These are phyloP conservation scores for Alectoria sarmentosa DNA, from an alignment of 495 filamentous ascomycete genomes.

Conservation along the genomic window DNA sequence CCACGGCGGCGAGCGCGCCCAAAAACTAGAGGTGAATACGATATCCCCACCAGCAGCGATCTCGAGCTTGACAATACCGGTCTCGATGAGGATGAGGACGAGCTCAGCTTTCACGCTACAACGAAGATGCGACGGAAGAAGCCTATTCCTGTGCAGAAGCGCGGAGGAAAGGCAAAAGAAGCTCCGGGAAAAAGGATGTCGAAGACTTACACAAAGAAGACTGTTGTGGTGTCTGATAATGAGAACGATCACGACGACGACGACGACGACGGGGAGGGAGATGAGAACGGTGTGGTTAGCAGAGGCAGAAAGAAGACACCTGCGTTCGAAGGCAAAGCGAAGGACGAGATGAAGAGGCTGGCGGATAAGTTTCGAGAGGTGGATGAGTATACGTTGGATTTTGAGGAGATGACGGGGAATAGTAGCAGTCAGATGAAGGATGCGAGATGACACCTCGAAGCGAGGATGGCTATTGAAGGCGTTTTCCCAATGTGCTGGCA, in stretches of 20 bases:
- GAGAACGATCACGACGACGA: slow-evolving; percentile 10
- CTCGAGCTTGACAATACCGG: slow-evolving; percentile 19
- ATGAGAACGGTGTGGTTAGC: not conserved
- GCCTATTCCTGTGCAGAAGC: slow-evolving; percentile 1
- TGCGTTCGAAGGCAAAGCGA: slow-evolving; percentile 12
- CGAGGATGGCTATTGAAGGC: not conserved
- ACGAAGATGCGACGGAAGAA: slow-evolving; percentile 19
- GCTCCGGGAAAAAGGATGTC: slow-evolving; percentile 9
- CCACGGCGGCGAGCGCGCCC: slow-evolving; percentile 23
- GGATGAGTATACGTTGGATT: slow-evolving; percentile 56
- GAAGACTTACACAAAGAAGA: slow-evolving; percentile 23
- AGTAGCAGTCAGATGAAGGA: slow-evolving; percentile 31
- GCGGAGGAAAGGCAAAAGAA: slow-evolving; percentile 11
- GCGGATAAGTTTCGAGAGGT: slow-evolving; percentile 50
- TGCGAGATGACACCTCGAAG: slow-evolving; percentile 26
- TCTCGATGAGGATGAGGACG: slow-evolving; percentile 26
- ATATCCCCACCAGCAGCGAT: slow-evolving; percentile 27
- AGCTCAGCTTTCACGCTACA: slow-evolving; percentile 21
- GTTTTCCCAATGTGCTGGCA: not conserved
- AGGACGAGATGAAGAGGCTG: slow-evolving; percentile 25
- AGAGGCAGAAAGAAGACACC: slow-evolving; percentile 10
- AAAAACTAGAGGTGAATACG: slow-evolving; percentile 16
- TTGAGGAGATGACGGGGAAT: slow-evolving; percentile 46
- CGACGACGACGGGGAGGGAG: not conserved
- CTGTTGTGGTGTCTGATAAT: slow-evolving; percentile 2